A percentile compares a stretch with the other conserved stretches of the same genome.
Conservation (phyloP, 768 basidiomycete genomes). For the Rhizopogon salebrosus region DNA sequence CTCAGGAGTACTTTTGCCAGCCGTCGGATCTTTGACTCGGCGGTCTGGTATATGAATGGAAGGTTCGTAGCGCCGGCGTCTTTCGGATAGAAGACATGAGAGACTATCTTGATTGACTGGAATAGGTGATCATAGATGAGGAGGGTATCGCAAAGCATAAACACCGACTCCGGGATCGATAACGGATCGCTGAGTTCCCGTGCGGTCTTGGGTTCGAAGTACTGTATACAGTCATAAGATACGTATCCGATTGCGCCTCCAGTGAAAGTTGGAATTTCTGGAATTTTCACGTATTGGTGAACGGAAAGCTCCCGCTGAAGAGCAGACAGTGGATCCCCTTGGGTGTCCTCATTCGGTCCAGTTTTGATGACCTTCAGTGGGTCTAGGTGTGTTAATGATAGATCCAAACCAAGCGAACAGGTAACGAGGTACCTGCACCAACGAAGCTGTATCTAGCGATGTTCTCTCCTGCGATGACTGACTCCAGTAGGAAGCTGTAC, state of each 20-base stretch:
- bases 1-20: constrained; percentile 68
- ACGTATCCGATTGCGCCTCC: constrained; percentile 98
- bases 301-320: constrained; percentile 83
- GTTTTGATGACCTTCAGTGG: constrained; percentile 90
- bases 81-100: constrained; percentile 86
- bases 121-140: constrained; percentile 96
- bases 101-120: constrained; percentile 92
- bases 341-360: constrained; percentile 75
- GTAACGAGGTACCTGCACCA: constrained; percentile 68
- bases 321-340: constrained; percentile 81
- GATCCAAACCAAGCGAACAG: background rate
- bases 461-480: constrained; percentile 85
- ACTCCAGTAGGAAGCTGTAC: constrained; percentile 94
- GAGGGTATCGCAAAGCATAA: constrained; percentile 95
- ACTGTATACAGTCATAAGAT: constrained; percentile 91
- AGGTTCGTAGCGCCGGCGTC: constrained; percentile 64
- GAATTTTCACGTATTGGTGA: constrained; percentile 88
- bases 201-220: constrained; percentile 94
- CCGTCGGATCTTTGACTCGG: constrained; percentile 73
- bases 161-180: constrained; percentile 89
- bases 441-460: constrained; percentile 94
- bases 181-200: constrained; percentile 71
- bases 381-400: constrained; percentile 43
- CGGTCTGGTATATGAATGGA: constrained; percentile 83
- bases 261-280: constrained; percentile 90